Conservation (phyloP, 768 basidiomycete species). For the Auriscalpium microsporum region DNA sequence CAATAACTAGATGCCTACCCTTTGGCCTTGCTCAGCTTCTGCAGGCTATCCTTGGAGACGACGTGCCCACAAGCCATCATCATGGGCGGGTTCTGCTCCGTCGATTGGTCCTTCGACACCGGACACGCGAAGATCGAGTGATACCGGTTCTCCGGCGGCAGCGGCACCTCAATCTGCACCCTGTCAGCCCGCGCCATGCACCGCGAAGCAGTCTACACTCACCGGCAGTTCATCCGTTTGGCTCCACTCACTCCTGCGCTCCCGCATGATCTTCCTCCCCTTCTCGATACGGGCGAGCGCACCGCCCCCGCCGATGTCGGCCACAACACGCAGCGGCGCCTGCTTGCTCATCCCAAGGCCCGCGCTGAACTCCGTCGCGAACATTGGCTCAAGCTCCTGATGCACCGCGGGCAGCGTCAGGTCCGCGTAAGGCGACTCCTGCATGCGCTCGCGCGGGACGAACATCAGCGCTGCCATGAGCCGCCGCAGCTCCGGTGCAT, state of each 20-base stretch:
- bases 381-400: constrained; percentile 70
- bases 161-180: constrained; percentile 82
- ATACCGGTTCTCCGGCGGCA: constrained; percentile 80
- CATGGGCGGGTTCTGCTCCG: constrained; percentile 91
- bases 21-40: constrained; percentile 80
- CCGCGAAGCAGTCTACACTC: constrained; percentile 18
- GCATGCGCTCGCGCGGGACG: constrained; percentile 58
- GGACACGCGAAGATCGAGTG: constrained; percentile 98
- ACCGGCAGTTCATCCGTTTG: constrained; percentile 87
- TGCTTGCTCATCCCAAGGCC: constrained; percentile 84
- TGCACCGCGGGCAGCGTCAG: constrained; percentile 66
- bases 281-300: constrained; percentile 91
- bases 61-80: constrained; percentile 97
- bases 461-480: constrained; percentile 64
- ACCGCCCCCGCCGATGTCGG: constrained; percentile 88
- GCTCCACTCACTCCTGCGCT: constrained; percentile 89
- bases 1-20: constrained; percentile 44
- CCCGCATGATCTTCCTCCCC: constrained; percentile 87
- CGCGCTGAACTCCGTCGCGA: constrained; percentile 85
- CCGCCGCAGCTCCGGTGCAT: constrained; percentile 56
- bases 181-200: constrained; percentile 1
- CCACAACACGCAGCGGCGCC: constrained; percentile 79
- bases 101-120: constrained; percentile 95
- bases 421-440: constrained; percentile 66
- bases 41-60: constrained; percentile 84